Base-by-base conservation (phyloP, 495 filamentous ascomycete genomes). In the Pyronema omphalodes region DNA sequence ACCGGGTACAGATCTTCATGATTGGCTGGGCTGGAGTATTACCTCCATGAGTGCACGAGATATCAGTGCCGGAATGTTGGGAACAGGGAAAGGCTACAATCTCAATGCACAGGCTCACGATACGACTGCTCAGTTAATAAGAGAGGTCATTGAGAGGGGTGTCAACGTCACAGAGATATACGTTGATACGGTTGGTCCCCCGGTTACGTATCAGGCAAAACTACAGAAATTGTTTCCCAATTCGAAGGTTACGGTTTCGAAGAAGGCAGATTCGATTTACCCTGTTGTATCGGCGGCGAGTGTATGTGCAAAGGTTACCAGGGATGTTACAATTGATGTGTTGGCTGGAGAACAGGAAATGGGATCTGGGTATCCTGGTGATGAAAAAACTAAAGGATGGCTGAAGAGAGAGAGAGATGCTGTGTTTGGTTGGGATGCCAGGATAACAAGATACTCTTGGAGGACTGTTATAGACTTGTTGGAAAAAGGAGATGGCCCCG, bases 101-200 rank as follows among this genome's bases (percentile, higher is more conserved):
- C 74, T 98, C 52, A 98, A 98, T 69, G 87, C 88, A n/a, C 91
- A 96, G 67, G 91, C 91, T 1, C 83, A 93, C 76, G 89, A 98
- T 69, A 87, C 91, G 0, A 98, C 91, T 0, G 76, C 93, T n/a
- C 77, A 76, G 15, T 70, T 98, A 53, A 89, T 98, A 51, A 68
- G 77, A 14, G 79, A 78, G 3, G 82, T 94, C 0, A 74, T 88
- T 46, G 80, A 75, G 0, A 69, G 67, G 7, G 83, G 84, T 9
- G 81, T 96, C 37, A 82, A 88, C 67, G 72, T 98, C 0, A 73
- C 68, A 35, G 86, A 95, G 65, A 85, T 98, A 9, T 98, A 88
- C 67, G 88, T 98, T 57, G 91, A 98, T 67, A 96, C 91, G 0
- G 83, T 98, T 60, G 91, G 91, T 0, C 81, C 75, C 39, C 86